These are phyloP conservation scores for Suhomyces choctaworum DNA, from an alignment of 1,139 yeast species.

Conservation along the genomic window DNA sequence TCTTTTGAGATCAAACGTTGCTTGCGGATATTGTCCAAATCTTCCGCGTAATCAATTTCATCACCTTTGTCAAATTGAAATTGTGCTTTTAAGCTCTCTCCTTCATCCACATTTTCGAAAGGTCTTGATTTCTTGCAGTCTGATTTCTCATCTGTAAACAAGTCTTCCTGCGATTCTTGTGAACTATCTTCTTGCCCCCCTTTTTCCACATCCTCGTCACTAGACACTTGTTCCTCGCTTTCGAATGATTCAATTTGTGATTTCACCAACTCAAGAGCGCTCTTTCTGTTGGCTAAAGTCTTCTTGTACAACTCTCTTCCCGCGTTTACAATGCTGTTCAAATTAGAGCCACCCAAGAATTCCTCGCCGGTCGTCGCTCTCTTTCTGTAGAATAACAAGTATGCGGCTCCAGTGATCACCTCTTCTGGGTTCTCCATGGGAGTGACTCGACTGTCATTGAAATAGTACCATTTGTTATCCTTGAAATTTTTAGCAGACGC, in stretches of 20 bases:
- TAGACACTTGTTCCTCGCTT: conserved; percentile 16
- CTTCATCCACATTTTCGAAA: conserved; percentile 7
- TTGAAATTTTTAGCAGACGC: conserved; percentile 80
- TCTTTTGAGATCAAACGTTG: conserved; percentile 37
- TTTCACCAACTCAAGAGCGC: conserved; percentile 21
- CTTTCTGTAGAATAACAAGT: conserved; percentile 78
- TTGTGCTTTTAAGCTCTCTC: conserved; percentile 9
- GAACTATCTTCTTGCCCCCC: conserved; percentile 4
- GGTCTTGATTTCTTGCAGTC: conserved; percentile 13
- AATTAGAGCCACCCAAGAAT: conserved; percentile 39
- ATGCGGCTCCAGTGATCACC: conserved; percentile 80
- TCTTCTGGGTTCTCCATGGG: conserved; percentile 58
- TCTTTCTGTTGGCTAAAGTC: conserved; percentile 13
- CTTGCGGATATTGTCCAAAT: conserved; percentile 30
- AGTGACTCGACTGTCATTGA: conserved; percentile 80
- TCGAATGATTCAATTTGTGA: conserved; percentile 22
- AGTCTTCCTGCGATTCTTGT: background rate
- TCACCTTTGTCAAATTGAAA: conserved; percentile 20
- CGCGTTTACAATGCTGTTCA: conserved; percentile 19
- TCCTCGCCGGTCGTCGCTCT: conserved; percentile 30
- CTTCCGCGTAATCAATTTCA: conserved; percentile 19
- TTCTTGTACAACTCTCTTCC: conserved; percentile 16
- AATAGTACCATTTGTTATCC: conserved; percentile 84
- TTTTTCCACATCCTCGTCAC: conserved; percentile 1
- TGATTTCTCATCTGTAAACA: conserved; percentile 15